Conservation (phyloP, 805 yeast genomes). For the Metahyphopichia silvanorum region DNA sequence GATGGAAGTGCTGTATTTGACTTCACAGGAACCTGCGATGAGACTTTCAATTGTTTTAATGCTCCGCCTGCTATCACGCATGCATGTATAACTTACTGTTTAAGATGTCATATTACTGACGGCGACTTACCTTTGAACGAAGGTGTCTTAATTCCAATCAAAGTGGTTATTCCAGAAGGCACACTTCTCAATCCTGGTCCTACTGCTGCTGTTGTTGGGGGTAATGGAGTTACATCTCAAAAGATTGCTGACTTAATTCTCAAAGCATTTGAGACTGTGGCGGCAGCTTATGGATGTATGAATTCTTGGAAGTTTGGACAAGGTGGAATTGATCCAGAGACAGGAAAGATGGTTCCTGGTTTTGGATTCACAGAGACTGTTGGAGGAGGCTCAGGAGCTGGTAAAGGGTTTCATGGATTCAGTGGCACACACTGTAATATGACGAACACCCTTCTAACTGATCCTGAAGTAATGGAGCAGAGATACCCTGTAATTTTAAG, state of each 20-base stretch:
- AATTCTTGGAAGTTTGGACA: conserved; percentile 16
- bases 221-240: conserved; percentile 19
- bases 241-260: conserved; percentile 15
- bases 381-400: conserved; percentile 17
- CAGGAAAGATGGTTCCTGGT: conserved; percentile 12
- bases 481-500: conserved; percentile 15
- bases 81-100: conserved; percentile 13
- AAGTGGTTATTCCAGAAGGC: conserved; percentile 11
- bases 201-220: conserved; percentile 16
- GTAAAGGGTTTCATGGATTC: conserved; percentile 13
- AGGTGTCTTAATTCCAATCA: conserved; percentile 15
- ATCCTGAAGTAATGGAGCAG: conserved; percentile 18
- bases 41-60: conserved; percentile 16
- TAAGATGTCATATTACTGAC: conserved; percentile 13
- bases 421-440: conserved; percentile 47
- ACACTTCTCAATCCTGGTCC: conserved; percentile 12
- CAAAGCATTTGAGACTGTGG: conserved; percentile 16
- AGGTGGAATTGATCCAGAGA: conserved; percentile 11
- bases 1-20: conserved; percentile 21
- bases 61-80: conserved; percentile 14
- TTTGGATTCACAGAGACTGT: conserved; percentile 8
- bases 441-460: conserved; percentile 23
- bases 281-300: conserved; percentile 19
- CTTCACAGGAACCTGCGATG: conserved; percentile 22
- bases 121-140: conserved; percentile 17